Evolutionary conservation across 345 rosid genomes (phyloP).

Genomic region (Brassica cretica): DNA sequence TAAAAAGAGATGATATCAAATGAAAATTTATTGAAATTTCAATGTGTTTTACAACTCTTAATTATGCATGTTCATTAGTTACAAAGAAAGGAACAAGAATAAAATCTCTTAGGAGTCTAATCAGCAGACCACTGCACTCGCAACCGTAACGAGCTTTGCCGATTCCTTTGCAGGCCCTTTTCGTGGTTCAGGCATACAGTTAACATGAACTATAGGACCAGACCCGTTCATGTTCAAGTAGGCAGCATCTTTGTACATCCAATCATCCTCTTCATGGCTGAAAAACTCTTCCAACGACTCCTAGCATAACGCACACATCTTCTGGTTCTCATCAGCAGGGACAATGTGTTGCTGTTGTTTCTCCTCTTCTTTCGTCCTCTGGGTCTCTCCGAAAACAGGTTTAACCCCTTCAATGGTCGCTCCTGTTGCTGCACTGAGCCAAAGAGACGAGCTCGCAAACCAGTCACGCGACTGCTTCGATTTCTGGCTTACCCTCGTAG

Average conservation of each 20-base stretch:
- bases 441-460: conserved; percentile 22
- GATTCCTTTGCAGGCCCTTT: background rate
- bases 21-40: conserved; percentile 9
- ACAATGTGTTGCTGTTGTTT: background rate
- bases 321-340: conserved; percentile 39
- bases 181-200: conserved; percentile 52
- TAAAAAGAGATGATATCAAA: background rate
- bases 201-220: conserved; percentile 78
- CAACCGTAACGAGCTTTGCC: background rate
- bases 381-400: background rate
- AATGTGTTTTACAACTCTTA: conserved; percentile 12
- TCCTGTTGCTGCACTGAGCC: conserved; percentile 29
- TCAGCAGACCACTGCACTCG: conserved; percentile 19
- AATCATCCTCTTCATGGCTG: conserved; percentile 49
- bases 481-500: background rate
- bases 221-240: conserved; percentile 27
- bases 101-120: background rate
- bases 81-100: background rate
- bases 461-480: conserved; percentile 21
- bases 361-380: conserved; percentile 26
- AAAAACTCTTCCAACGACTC: conserved; percentile 52
- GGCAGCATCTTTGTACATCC: conserved; percentile 50
- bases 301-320: conserved; percentile 38
- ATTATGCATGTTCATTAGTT: background rate
- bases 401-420: background rate